Base-by-base conservation (phyloP, 2,329 filamentous ascomycete genomes). In the Neofusicoccum sp. region DNA sequence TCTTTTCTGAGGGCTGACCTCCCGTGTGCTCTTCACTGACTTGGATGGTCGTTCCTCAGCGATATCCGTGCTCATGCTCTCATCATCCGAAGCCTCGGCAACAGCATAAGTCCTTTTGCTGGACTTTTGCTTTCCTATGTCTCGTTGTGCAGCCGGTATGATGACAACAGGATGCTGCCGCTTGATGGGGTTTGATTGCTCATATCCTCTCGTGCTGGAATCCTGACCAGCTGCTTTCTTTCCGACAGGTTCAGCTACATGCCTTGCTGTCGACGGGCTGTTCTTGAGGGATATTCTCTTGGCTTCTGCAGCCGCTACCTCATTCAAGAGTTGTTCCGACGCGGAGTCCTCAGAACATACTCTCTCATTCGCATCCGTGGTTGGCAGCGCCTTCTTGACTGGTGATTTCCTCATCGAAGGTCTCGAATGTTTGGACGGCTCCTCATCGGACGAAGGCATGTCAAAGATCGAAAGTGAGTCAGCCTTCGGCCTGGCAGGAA, bases 391-490 rank as follows among this genome's bases (percentile, higher is more conserved):
- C 20, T 58, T 26, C 41, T 49, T 58, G 16, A 9, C 36, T 8
- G 14, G 16, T 34, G 43, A 33, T 11, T 58, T 45, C 24, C 8
- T 47, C n/a, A 36, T 31, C 12, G 20, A 2, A 2, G 12, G 20
- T 5, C 31, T 49, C 7, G 26, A 26, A 9, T 34, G n/a, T 16
- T n/a, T 31, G 6, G 41, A 11, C 5, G 72, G 69, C 48, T 66
- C 62, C 8, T 75, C 73, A 11, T 63, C 63, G 9, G 63, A 64
- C 4, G 49, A 74, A 3, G 78, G 77, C 20, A 80, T 71, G 63
- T 81, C 78, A 65, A 79, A 81, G 16, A 76, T 65, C 48, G 58
- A 53, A 20, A 45, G 41, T 28, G 44, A 40, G 30, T 60, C 58
- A 26, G 44, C 30, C 45, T 51, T 49, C 14, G 57, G 14, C 33